Base-by-base conservation (phyloP, 2,329 filamentous ascomycete species). In the Verticillium zaregamsianum region DNA sequence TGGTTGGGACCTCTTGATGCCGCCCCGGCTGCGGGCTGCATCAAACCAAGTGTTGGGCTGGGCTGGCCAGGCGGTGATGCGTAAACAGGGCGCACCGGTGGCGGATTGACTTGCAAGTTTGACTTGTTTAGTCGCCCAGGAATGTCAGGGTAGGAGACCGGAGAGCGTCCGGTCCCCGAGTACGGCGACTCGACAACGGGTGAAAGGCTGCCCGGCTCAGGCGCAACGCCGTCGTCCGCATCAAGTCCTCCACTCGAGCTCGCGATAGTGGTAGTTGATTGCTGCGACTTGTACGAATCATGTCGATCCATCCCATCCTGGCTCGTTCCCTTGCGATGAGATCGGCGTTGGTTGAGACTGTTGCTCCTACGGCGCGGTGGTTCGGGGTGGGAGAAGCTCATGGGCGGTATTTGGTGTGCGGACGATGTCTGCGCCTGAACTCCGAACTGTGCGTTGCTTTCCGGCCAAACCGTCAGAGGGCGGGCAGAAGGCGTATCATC, bases 131-230 rank as follows among this genome's bases (percentile, higher is more conserved):
- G 61, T 31, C 69, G 65, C 8, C 65, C 67, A 2, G 63, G 67
- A 35, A 74, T 76, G 57, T 62, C 68, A 14, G 75, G 74, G 20
- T 75, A 70, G 11, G 60, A 67, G 31, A 73, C 73, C 15, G 73
- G 73, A 37, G 75, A 73, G 17, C 70, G 70, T 25, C 73, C 63
- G 2, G 59, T 57, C 52, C 59, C 66, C 8, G 73, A 71, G 15
- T 70, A 69, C 3, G 80, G 80, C 0, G 79, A 82, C 66, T 85
- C 82, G 14, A 72, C 72, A 6, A 85, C 81, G 1, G 82, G 82
- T 0, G 82, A 82, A 5, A 84, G 73, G 55, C 73, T 76, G 61
- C 64, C 69, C 59, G 63, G 71, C 58, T 68, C 20, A 52, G 62
- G 8, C 66, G 66, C 17, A 66, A 70, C 40, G 65, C 68, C 28